Base-by-base conservation (phyloP, 805 yeast species). In the Pichia pseudocactophila region DNA sequence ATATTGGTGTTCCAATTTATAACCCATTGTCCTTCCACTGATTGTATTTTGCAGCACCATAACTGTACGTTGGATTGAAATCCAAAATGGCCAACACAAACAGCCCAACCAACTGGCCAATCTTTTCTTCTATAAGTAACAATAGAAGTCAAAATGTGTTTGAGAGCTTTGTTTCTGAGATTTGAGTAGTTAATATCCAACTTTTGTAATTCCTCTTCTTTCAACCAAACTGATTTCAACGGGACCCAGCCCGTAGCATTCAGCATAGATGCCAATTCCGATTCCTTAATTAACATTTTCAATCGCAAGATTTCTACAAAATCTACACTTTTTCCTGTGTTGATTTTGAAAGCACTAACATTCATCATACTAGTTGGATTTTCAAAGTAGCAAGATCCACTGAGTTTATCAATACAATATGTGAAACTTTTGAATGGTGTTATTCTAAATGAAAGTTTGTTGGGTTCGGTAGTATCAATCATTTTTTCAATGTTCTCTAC, bases 181-280 rank as follows among this genome's bases (percentile, higher is more conserved):
- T 52, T 53, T 6, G 50, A 51, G 27, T 61, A 50, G 46, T 61
- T 58, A 26, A 66, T 61, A 43, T 63, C 59, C 30, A 76, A 51
- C 42, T 69, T 69, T 9, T 43, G 6, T 17, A 69, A 55, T 54
- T 80, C 88, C 7, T 64, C 66, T 3, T 68, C 66, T 2, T 68
- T 62, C 25, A 83, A 52, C 27, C 62, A 66, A 37, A 82, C 68
- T 33, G 74, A 69, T 33, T 73, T 75, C 49, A 74, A 74, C n/a
- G 68, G 64, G 6, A 75, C 69, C 92, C 92, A 84, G 25, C 80
- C 84, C 0, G 80, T 73, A 0, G 85, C 80, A 30, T 68, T 65
- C 42, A 85, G 70, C 46, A 79, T 68, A 8, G 75, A 70, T 11
- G 73, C 62, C 25, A 80, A 63, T 44, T 79, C 82, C 35, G 67